Conservation (phyloP, 225 moss, liverwort and hornwort species). For the Rhytidiadelphus loreus region DNA sequence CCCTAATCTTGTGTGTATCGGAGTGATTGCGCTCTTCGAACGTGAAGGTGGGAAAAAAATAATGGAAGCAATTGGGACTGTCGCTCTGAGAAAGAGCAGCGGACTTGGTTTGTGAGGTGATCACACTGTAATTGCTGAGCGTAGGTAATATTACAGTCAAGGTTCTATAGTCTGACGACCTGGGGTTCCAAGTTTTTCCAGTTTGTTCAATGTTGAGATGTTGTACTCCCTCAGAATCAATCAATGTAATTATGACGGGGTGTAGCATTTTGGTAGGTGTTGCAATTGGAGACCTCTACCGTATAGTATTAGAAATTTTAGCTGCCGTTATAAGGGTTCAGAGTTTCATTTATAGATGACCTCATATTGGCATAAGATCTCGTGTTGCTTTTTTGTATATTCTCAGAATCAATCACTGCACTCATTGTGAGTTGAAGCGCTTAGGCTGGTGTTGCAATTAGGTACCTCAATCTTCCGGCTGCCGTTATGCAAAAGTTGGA, state of each 20-base stretch:
- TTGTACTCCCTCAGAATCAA: neutral
- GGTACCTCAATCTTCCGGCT: no score
- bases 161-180: neutral
- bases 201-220: neutral
- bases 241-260: neutral
- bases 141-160: neutral
- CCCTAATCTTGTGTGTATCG: neutral
- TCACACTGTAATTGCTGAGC: neutral
- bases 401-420: neutral
- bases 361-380: neutral
- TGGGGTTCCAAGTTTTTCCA: neutral
- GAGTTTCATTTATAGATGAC: neutral
- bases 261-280: neutral
- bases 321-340: neutral
- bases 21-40: neutral
- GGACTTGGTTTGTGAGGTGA: neutral
- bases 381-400: neutral
- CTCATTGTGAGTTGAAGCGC: neutral
- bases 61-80: neutral
- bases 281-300: neutral
- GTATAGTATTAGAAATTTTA: neutral
- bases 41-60: neutral
- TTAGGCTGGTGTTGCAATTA: neutral
- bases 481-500: neutral
- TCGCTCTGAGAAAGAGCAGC: neutral